Evolutionary conservation across 2,329 filamentous ascomycete species (phyloP), one percentile per base, ranked within the genome.

Genomic region (Diaporthe citriasiana): DNA sequence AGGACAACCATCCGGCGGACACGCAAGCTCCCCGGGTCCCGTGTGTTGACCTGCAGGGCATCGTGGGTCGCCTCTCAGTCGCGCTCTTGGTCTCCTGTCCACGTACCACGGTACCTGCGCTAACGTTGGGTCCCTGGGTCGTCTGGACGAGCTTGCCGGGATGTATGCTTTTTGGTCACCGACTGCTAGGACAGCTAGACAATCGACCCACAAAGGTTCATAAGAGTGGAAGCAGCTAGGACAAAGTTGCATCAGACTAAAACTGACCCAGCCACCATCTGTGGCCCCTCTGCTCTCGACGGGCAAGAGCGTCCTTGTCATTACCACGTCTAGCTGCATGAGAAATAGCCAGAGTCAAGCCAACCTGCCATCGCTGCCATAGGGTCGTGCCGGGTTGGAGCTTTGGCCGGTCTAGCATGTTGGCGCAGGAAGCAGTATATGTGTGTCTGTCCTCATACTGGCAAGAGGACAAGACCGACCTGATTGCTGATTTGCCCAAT

Each of bases 181-280:
- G 45, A 51, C 45, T 6, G 45, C 55, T 30, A 66, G 60, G 60
- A 66, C 45, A n/a, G 60, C 45, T n/a, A 68, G 63, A 63, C n/a
- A 25, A 13, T 38, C 25, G 70, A 63, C 70, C 70, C 70, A 71
- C 70, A 53, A 63, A 51, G 56, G 45, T 42, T 71, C 30, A 53
- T 19, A n/a, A 42, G 56, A 51, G 56, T 63, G 56, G 70, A 42
- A 71, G 70, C 56, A 25, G 33, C 70, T 71, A 71, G 57, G 25
- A 53, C 38, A 56, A 30, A 53, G 70, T 59, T 71, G 70, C 70
- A 63, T 71, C 56, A 71, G 51, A 71, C 70, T 71, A 63, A 71
- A 53, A 63, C 45, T 42, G 45, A 53, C 45, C 70, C 56, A 63
- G 70, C 70, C 70, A 59, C 70, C 56, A 35, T 42, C n/a, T 33